Evolutionary conservation across 371 early-diverging fungal genomes (phyloP).

Genomic region (Mucor mucedo): DNA sequence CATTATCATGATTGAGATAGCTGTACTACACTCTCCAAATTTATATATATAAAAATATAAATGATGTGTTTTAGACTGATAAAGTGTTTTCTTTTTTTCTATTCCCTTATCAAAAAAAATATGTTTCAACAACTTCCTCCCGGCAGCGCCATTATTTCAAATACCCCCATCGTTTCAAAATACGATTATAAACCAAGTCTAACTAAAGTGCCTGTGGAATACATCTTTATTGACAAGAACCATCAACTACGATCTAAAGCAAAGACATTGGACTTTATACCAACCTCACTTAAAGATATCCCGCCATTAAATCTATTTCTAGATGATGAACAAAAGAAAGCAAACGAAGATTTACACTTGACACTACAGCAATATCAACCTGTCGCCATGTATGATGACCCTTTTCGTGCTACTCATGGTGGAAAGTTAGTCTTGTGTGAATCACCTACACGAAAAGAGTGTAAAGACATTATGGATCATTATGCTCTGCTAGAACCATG

Average conservation of each 20-base stretch:
- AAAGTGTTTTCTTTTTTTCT: neutral
- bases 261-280: slow-evolving; percentile 49
- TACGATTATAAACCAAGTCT: slow-evolving; percentile 58
- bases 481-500: slow-evolving; percentile 55
- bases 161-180: slow-evolving; percentile 50
- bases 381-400: slow-evolving; percentile 61
- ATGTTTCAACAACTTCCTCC: slow-evolving; percentile 1
- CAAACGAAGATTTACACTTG: slow-evolving; percentile 59
- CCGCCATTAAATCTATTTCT: slow-evolving; percentile 62
- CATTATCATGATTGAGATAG: slow-evolving; percentile 1
- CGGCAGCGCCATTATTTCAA: slow-evolving; percentile 36
- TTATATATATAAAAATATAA: neutral
- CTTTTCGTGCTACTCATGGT: slow-evolving; percentile 58
- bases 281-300: slow-evolving; percentile 45
- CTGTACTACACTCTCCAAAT: neutral
- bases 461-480: slow-evolving; percentile 47
- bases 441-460: slow-evolving; percentile 52
- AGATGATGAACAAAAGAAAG: slow-evolving; percentile 65
- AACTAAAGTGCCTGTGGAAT: slow-evolving; percentile 59
- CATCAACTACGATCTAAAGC: slow-evolving; percentile 54
- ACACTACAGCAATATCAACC: slow-evolving; percentile 32
- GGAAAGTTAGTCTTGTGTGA: slow-evolving; percentile 66
- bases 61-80: neutral
- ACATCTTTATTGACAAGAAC: slow-evolving; percentile 65
- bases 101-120: neutral